phyloP scores from a whole-genome alignment of 106 monocot genomes.

The Acanthochlamys bracteata region DNA sequence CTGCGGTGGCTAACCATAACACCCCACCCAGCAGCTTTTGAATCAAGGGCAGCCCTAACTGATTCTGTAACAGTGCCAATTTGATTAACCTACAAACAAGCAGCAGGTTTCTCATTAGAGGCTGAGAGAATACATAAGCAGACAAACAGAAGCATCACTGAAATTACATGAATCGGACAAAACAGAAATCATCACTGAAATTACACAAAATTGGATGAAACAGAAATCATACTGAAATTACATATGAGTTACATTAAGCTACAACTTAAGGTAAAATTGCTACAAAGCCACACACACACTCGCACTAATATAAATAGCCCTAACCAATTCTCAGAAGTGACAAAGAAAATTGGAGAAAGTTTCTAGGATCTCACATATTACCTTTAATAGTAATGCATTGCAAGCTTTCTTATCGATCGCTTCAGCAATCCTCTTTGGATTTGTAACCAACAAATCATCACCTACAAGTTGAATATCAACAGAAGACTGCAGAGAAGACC shows the following conservation, averaged over 20 bases:
- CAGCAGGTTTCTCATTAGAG: too few species aligned
- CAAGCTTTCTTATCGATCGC: constrained; percentile 91
- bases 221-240: too few species aligned
- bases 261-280: too few species aligned
- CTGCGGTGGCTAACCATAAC: constrained; percentile 99
- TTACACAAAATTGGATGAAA: too few species aligned
- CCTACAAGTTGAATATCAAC: constrained; percentile 90
- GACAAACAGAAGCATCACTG: too few species aligned
- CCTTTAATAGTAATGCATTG: constrained; percentile 83
- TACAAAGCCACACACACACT: too few species aligned
- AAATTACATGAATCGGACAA: too few species aligned
- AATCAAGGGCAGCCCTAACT: constrained; percentile 85
- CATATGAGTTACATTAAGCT: too few species aligned
- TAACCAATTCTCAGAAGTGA: too few species aligned
- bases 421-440: constrained; percentile 86
- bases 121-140: not conserved
- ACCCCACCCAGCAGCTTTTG: constrained; percentile 98
- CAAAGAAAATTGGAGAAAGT: too few species aligned
- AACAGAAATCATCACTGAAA: too few species aligned
- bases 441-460: constrained; percentile 95
- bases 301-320: too few species aligned
- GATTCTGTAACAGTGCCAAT: constrained; percentile 94
- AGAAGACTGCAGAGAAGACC: constrained; percentile 74
- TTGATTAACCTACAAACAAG: constrained; percentile 89
- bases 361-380: constrained; percentile 9